phyloP scores from a whole-genome alignment of 768 basidiomycete genomes.

The Asterophora parasitica region DNA sequence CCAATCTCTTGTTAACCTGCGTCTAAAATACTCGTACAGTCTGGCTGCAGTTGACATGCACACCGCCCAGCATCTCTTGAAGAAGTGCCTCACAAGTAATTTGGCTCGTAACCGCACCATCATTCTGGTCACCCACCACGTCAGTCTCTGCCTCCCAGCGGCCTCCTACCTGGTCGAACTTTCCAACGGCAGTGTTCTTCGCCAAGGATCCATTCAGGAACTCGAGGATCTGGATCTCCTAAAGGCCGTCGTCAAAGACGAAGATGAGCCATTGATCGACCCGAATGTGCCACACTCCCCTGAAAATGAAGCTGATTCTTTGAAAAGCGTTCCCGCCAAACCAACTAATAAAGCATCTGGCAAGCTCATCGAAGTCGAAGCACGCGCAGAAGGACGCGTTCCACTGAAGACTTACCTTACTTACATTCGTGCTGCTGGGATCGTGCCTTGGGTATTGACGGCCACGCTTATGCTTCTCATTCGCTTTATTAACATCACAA shows the following conservation, averaged over 20 bases:
- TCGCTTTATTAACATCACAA: constrained; percentile 49
- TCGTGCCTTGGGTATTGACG: constrained; percentile 50
- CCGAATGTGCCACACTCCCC: constrained; percentile 12
- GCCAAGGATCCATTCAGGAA: constrained; percentile 47
- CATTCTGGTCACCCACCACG: constrained; percentile 81
- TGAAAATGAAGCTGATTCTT: constrained; percentile 32
- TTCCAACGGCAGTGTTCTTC: constrained; percentile 40
- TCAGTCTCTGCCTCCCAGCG: constrained; percentile 63
- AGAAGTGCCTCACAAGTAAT: constrained; percentile 55
- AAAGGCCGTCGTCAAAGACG: constrained; percentile 38
- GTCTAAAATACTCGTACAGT: constrained; percentile 21
- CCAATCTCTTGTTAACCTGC: constrained; percentile 5
- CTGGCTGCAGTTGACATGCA: constrained; percentile 76
- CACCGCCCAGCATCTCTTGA: constrained; percentile 66
- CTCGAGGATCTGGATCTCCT: constrained; percentile 40
- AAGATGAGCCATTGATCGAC: constrained; percentile 33
- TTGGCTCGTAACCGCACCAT: constrained; percentile 65
- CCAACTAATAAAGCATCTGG: constrained; percentile 22
- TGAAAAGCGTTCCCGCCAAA: constrained; percentile 1
- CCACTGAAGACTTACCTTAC: constrained; percentile 54
- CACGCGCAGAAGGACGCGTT: constrained; percentile 62
- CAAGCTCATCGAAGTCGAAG: constrained; percentile 59
- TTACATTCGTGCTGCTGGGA: constrained; percentile 60
- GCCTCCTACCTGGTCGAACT: constrained; percentile 68
- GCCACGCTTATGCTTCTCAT: constrained; percentile 49